Base-by-base conservation (phyloP, 2,329 filamentous ascomycete species). In the Pseudocercospora vitis region DNA sequence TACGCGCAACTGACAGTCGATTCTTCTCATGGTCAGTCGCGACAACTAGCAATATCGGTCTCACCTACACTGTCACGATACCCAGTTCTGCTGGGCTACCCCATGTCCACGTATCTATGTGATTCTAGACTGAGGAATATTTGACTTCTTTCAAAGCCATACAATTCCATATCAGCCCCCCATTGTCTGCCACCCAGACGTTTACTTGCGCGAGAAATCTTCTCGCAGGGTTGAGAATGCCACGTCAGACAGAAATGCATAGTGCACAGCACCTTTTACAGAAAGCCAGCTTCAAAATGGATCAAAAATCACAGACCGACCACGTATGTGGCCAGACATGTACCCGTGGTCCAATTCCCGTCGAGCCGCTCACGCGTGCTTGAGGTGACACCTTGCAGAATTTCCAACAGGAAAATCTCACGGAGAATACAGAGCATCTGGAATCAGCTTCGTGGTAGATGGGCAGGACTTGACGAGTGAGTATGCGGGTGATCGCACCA, bases 141-240 rank as follows among this genome's bases (percentile, higher is more conserved):
- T 19, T 14, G 31, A 14, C 19, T 55, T n/a, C 52, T 31, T 55
- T 55, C 31, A 55, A 29, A 14, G 32, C 40, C 14, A 51, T 32
- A 14, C 52, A 48, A 39, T 55, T 42, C 7, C 32, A 28, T 9
- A 55, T 46, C 4, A 21, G 31, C 12, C 52, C 48, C 5, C 18
- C 8, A 4, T 19, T 19, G 7, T 37, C n/a, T n/a, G n/a, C n/a
- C n/a, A n/a, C n/a, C n/a, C n/a, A n/a, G n/a, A n/a, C n/a, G n/a
- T n/a, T n/a, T n/a, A n/a, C n/a, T n/a, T n/a, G n/a, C n/a, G n/a
- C n/a, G n/a, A n/a, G n/a, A 14, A 29, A 29, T 29, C 26, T 29
- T 29, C 6, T 29, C 26, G 26, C 26, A 29, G 6, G 6, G 26
- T 29, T 6, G 6, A 29, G 26, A 6, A 7, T 6, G 11, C 26